Evolutionary conservation across 257 asterid species (phyloP).

Genomic region (Avicennia marina): DNA sequence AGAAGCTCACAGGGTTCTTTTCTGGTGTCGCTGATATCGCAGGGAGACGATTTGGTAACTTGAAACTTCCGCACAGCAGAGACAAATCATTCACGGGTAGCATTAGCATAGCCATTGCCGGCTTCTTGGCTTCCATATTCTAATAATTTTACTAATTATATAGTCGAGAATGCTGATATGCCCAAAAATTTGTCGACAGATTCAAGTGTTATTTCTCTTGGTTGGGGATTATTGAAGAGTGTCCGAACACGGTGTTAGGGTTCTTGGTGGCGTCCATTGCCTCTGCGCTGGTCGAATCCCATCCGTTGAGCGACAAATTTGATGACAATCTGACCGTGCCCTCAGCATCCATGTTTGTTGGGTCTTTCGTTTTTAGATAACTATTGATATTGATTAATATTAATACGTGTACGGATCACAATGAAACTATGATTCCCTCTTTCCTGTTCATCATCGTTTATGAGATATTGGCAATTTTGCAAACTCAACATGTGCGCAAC

Average conservation of each 20-base stretch:
- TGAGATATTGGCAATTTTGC: too few relatives aligned
- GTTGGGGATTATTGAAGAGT: too few relatives aligned
- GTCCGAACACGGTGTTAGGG: constrained; percentile 28
- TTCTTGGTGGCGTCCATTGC: constrained; percentile 41
- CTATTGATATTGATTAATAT: neutral
- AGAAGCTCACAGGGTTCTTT: too few relatives aligned
- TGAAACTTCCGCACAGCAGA: constrained; percentile 51
- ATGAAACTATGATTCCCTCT: too few relatives aligned
- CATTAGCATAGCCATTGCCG: constrained; percentile 43
- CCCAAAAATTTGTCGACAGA: too few relatives aligned
- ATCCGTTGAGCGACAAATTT: constrained; percentile 36
- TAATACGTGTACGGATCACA: too few relatives aligned
- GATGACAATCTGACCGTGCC: constrained; percentile 70
- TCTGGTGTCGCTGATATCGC: constrained; percentile 57
- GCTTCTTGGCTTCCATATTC: constrained; percentile 49
- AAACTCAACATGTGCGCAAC: too few relatives aligned
- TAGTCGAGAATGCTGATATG: too few relatives aligned
- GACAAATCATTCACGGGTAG: constrained; percentile 50
- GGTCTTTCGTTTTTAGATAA: neutral
- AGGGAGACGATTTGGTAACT: constrained; percentile 46
- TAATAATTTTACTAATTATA: constrained; percentile 25
- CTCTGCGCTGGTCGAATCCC: constrained; percentile 53
- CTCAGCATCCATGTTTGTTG: constrained; percentile 32
- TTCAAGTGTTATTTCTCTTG: too few relatives aligned
- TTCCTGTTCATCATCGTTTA: too few relatives aligned